Percentiles rank a stretch among this genome's conserved stretches.
These are phyloP conservation scores for Leccinum proliferum DNA, from an alignment of 1,284 basidiomycete species.

Conservation along the genomic window DNA sequence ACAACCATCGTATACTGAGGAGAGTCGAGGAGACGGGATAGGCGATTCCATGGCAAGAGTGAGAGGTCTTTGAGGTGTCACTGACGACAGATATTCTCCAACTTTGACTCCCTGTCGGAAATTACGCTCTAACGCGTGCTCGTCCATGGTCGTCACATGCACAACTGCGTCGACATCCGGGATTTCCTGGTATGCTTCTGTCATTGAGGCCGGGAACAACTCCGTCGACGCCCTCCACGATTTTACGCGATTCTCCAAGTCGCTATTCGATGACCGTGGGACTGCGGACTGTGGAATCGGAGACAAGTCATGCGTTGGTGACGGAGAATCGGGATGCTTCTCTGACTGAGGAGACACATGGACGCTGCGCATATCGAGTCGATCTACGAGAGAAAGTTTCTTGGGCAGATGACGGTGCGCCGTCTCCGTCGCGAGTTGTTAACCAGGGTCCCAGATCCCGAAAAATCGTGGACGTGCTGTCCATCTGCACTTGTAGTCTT, in stretches of 20 bases:
- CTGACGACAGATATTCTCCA: slow-evolving; percentile 63
- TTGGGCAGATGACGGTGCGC: slow-evolving; percentile 47
- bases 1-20: slow-evolving; percentile 48
- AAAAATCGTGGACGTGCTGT: slow-evolving; percentile 33
- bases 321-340: slow-evolving; percentile 18
- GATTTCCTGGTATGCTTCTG: slow-evolving; percentile 27
- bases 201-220: slow-evolving; percentile 43
- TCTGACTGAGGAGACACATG: slow-evolving; percentile 30
- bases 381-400: slow-evolving; percentile 64
- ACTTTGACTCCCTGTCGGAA: slow-evolving; percentile 31
- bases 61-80: slow-evolving; percentile 56
- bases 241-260: slow-evolving; percentile 51
- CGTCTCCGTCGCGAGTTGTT: slow-evolving; percentile 17
- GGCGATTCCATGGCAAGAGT: slow-evolving; percentile 36
- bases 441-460: slow-evolving; percentile 24
- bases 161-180: slow-evolving; percentile 6
- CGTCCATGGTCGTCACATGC: slow-evolving; percentile 14
- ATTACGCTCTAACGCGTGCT: slow-evolving; percentile 17
- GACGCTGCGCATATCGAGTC: slow-evolving; percentile 42
- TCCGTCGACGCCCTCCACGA: slow-evolving; percentile 60
- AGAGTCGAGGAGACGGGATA: slow-evolving; percentile 32
- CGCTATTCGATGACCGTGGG: slow-evolving; percentile 43
- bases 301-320: slow-evolving; percentile 40
- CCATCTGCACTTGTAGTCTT: slow-evolving; percentile 45
- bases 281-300: slow-evolving; percentile 60